Evolutionary conservation across 805 yeast species (phyloP).

Genomic region (Maudiozyma pseudohumilis): DNA sequence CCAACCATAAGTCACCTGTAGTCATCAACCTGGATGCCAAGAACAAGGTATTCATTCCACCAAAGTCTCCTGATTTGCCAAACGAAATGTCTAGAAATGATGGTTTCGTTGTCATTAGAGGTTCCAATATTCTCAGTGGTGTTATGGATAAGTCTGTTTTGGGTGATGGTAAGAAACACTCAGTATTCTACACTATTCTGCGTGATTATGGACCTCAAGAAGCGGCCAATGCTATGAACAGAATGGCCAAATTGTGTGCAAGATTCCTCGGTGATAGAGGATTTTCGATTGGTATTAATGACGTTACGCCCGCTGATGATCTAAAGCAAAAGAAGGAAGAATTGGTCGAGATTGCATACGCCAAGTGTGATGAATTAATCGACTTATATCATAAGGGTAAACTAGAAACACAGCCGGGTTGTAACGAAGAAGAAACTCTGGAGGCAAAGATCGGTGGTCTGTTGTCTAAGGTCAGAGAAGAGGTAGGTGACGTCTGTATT

Average conservation of each 20-base stretch:
- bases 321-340: slow-evolving; percentile 71
- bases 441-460: slow-evolving; percentile 97
- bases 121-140: slow-evolving; percentile 82
- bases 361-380: slow-evolving; percentile 85
- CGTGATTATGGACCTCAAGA: slow-evolving; percentile 96
- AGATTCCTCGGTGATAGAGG: slow-evolving; percentile 91
- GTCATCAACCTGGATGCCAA: slow-evolving; percentile 89
- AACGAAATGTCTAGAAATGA: slow-evolving; percentile 97
- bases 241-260: slow-evolving; percentile 99
- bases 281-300: slow-evolving; percentile 93
- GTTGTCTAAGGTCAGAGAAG: slow-evolving; percentile 94
- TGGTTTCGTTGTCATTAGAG: slow-evolving; percentile 84
- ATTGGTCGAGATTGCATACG: slow-evolving; percentile 84
- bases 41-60: slow-evolving; percentile 80
- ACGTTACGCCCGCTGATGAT: slow-evolving; percentile 85
- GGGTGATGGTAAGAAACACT: slow-evolving; percentile 97
- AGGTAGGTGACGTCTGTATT: slow-evolving; percentile 97
- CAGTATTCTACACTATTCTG: slow-evolving; percentile 88
- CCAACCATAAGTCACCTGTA: slow-evolving; percentile 67
- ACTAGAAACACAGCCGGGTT: slow-evolving; percentile 96
- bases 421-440: slow-evolving; percentile 95
- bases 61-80: slow-evolving; percentile 53
- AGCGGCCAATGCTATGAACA: slow-evolving; percentile 92
- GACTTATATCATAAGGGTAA: slow-evolving; percentile 69
- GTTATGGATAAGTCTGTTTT: slow-evolving; percentile 93